Evolutionary conservation across 495 filamentous ascomycete species (phyloP).

Genomic region (Podospora fimiseda): DNA sequence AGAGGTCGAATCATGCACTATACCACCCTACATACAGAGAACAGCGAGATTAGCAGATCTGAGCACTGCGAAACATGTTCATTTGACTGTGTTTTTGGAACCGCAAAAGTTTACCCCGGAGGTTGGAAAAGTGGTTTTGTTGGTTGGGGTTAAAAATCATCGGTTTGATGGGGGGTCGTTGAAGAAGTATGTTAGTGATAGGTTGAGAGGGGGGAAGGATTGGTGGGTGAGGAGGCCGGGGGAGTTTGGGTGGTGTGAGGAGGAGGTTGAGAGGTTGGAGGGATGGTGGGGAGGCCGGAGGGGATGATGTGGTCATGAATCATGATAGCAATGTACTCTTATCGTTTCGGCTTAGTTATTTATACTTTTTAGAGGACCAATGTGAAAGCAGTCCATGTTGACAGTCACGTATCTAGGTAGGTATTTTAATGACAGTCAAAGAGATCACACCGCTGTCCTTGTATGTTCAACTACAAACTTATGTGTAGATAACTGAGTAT

Average conservation of each 20-base stretch:
- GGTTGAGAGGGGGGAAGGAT: slow-evolving; percentile 16
- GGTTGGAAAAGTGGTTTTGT: slow-evolving; percentile 36
- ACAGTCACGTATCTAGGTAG: too few species aligned
- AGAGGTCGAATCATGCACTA: slow-evolving; percentile 29
- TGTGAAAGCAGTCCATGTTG: too few species aligned
- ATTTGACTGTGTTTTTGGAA: slow-evolving; percentile 41
- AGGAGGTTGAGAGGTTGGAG: slow-evolving; percentile 30
- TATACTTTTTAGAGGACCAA: too few species aligned
- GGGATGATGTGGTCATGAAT: too few species aligned
- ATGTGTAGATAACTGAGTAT: too few species aligned
- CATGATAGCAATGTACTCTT: too few species aligned
- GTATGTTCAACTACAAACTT: too few species aligned
- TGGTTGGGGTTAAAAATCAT: slow-evolving; percentile 45
- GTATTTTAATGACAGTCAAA: too few species aligned
- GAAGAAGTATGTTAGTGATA: slow-evolving; percentile 43
- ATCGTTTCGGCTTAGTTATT: too few species aligned
- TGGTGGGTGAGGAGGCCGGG: slow-evolving; percentile 41
- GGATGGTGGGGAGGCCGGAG: slow-evolving; percentile 31
- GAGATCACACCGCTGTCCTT: too few species aligned
- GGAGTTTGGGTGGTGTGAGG: slow-evolving; percentile 36
- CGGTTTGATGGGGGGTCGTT: slow-evolving; percentile 40
- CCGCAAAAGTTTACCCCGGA: slow-evolving; percentile 33
- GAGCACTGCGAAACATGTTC: slow-evolving; percentile 37
- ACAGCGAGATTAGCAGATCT: slow-evolving; percentile 36
- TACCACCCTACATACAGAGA: slow-evolving; percentile 36